These are phyloP conservation scores for Petunia hybrid DNA, from an alignment of 305 asterid species.

Conservation along the genomic window DNA sequence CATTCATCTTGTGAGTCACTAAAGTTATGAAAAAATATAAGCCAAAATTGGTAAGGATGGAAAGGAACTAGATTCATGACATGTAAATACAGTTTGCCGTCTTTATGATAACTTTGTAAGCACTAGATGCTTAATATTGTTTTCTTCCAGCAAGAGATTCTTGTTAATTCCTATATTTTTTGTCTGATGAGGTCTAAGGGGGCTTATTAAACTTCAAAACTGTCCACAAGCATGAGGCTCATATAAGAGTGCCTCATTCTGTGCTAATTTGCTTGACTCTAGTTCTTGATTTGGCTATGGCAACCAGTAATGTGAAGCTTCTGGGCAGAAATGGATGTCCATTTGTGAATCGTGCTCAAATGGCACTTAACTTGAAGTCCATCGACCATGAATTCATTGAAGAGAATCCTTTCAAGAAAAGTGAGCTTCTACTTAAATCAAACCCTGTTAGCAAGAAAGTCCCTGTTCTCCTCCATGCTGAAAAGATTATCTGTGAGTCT, in stretches of 20 bases:
- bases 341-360: conserved; percentile 46
- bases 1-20: neutral
- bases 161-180: conserved; percentile 3
- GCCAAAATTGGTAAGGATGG: neutral
- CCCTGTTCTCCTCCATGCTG: conserved; percentile 42
- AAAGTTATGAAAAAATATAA: neutral
- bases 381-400: conserved; percentile 47
- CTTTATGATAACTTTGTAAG: conserved; percentile 1
- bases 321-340: conserved; percentile 46
- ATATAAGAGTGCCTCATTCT: neutral
- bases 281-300: conserved; percentile 31
- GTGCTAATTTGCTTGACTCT: neutral
- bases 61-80: neutral
- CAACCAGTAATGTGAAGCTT: conserved; percentile 37
- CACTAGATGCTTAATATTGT: neutral
- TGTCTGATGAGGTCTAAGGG: neutral
- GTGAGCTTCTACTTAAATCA: conserved; percentile 49
- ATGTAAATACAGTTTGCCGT: neutral
- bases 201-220: neutral
- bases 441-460: conserved; percentile 56
- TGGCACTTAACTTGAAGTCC: conserved; percentile 51
- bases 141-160: neutral
- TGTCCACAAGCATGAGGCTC: neutral
- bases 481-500: conserved; percentile 40
- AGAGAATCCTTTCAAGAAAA: conserved; percentile 39